Conservation (phyloP, 2,329 filamentous ascomycete species). For the Orbilia brochopaga region DNA sequence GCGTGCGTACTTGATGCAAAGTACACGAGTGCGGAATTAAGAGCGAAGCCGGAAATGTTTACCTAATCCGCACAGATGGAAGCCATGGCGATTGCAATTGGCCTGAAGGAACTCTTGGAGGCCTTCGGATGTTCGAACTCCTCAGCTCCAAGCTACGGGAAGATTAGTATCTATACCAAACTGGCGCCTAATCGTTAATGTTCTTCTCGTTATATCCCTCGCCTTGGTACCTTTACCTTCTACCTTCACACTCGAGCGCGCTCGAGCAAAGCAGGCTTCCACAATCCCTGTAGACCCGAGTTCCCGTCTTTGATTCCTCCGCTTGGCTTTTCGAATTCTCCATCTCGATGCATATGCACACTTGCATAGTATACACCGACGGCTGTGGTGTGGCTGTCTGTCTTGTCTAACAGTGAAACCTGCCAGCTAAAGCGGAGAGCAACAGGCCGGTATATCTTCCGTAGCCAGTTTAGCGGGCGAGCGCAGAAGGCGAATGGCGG, state of each 20-base stretch:
- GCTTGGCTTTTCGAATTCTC: not conserved
- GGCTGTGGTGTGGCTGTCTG: not conserved
- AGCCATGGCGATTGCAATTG: conserved; percentile 6
- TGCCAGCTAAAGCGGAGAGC: not conserved
- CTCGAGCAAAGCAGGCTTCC: not conserved
- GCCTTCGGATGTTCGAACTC: conserved; percentile 33
- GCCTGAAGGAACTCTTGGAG: conserved; percentile 6
- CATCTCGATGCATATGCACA: not conserved
- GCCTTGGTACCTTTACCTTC: not conserved
- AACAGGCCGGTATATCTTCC: not conserved
- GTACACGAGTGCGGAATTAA: conserved; percentile 1
- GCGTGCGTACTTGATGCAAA: too few relatives aligned
- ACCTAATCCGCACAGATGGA: conserved; percentile 42
- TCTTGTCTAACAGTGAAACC: not conserved
- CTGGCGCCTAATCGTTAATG: conserved; percentile 39
- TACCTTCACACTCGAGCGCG: not conserved
- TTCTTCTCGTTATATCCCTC: too few relatives aligned
- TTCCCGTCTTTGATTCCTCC: not conserved
- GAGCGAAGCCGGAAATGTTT: conserved; percentile 39
- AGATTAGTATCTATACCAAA: conserved; percentile 24
- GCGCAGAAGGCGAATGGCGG: not conserved
- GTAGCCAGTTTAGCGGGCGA: conserved; percentile 1
- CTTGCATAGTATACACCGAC: too few relatives aligned
- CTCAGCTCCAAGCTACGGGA: conserved; percentile 24
- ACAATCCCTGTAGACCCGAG: not conserved